Base-by-base conservation (phyloP, 306 rosid species). In the Albizia julibrissin region DNA sequence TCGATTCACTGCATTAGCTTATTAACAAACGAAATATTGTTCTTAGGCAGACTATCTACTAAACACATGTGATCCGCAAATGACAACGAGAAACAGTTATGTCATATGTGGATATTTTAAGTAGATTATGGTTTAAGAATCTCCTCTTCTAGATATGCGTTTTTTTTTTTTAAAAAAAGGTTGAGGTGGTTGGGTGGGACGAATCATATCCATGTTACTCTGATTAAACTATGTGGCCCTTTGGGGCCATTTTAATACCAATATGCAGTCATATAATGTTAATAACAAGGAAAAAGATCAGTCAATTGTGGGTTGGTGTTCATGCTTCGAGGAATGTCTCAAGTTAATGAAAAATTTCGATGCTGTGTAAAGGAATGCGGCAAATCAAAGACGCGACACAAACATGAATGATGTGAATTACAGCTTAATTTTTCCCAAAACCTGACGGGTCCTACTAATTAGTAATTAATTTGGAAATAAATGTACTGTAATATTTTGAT, bases 1-100 rank as follows among this genome's bases (percentile, higher is more conserved):
- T 69, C 61, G 82, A 79, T 84, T 85, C 82, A 80, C 83, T 88
- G 83, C 85, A 34, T 81, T 59, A 75, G 74, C 75, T 82, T 80
- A 78, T 87, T 78, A 73, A 72, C 77, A 11, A 39, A 19, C 6
- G 10, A 74, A 44, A 77, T n/a, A 56, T 50, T 62, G 0, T 34
- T 67, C 72, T 42, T n/a, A 66, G 43, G 44, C 2, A 33, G 27
- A 37, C 27, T 68, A 18, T 15, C 72, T 19, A 34, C 42, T 31
- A 8, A 68, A 37, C 13, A 68, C 16, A 14, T 12, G 27, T 65
- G 66, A 10, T 22, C 10, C 6, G 39, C 40, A 33, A 16, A 65
- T 4, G 39, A 2, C 43, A 29, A 29, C 6, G 11, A 31, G 5
- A 8, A 15, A 27, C 16, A 16, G 5, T 65, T 31, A 31, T 34